Evolutionary conservation across 2,329 filamentous ascomycete species (phyloP).

Genomic region (Lomentospora prolificans): DNA sequence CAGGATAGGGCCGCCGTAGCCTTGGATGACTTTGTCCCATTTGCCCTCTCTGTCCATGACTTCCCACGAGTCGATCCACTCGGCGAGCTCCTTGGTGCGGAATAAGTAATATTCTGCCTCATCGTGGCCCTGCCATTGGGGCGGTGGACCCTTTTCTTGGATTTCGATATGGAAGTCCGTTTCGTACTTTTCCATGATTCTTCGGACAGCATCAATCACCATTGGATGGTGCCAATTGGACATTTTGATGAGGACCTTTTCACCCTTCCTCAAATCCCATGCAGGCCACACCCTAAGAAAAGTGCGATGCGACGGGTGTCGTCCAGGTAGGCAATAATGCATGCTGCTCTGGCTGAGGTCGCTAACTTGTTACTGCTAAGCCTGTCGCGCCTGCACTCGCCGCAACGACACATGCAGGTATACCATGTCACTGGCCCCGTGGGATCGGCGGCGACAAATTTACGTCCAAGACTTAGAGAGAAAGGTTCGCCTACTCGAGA

Average conservation of each 20-base stretch:
- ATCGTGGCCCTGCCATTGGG: constrained; percentile 5
- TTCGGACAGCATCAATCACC: constrained; percentile 2
- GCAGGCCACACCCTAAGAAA: constrained; percentile 5
- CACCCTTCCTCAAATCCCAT: constrained; percentile 4
- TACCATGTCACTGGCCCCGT: constrained; percentile 1
- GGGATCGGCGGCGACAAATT: not conserved
- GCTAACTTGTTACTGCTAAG: not conserved
- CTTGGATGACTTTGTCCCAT: constrained; percentile 6
- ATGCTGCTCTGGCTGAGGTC: not conserved
- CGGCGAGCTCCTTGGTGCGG: constrained; percentile 4
- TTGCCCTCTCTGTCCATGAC: constrained; percentile 6
- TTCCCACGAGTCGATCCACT: constrained; percentile 8
- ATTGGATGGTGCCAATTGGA: constrained; percentile 6
- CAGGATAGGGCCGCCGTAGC: constrained; percentile 3
- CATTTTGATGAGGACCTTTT: constrained; percentile 4
- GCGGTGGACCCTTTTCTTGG: not conserved
- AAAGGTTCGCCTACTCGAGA: not conserved
- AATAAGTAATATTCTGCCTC: constrained; percentile 5
- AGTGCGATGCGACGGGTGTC: constrained; percentile 1
- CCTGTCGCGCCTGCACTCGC: not conserved
- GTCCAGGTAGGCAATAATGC: not conserved
- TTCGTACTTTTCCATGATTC: constrained; percentile 1
- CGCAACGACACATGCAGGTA: not conserved
- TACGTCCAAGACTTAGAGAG: constrained; percentile 1
- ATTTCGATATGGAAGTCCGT: constrained; percentile 5